These are phyloP conservation scores for Sporothrix curviconia DNA, from an alignment of 2,329 filamentous ascomycete species.

Conservation along the genomic window DNA sequence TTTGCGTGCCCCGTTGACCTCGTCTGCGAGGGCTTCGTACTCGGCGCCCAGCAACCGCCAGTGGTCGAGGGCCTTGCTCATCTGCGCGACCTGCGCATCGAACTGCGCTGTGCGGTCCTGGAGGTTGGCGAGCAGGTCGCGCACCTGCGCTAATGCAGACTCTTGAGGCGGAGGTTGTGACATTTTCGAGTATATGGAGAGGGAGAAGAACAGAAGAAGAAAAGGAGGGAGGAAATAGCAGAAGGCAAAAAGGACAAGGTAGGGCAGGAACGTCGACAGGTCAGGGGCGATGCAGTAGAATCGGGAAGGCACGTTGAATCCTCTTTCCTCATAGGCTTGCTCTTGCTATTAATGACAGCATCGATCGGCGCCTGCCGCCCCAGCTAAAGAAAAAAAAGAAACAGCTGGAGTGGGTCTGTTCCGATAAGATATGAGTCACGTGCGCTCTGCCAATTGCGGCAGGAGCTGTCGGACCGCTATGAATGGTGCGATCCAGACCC, in stretches of 20 bases:
- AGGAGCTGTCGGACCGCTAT: too few species aligned
- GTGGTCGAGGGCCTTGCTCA: constrained; percentile 70
- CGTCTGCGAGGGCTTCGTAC: constrained; percentile 83
- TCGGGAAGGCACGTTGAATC: background rate
- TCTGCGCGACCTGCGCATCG: constrained; percentile 66
- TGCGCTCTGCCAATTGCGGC: background rate
- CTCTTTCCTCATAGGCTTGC: background rate
- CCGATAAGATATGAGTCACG: constrained; percentile 6
- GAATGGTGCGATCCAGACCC: too few species aligned
- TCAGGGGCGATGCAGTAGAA: background rate
- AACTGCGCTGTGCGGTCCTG: constrained; percentile 70
- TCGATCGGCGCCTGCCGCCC: background rate
- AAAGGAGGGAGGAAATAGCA: background rate
- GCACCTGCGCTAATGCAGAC: constrained; percentile 17
- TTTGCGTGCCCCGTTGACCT: constrained; percentile 41
- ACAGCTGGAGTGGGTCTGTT: background rate
- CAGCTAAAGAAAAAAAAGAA: background rate
- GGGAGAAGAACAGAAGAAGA: background rate
- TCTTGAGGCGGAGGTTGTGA: constrained; percentile 2
- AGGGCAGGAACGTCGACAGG: background rate
- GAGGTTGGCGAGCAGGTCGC: constrained; percentile 56
- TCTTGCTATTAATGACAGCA: background rate
- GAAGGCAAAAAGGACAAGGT: background rate
- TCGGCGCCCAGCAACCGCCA: constrained; percentile 91
- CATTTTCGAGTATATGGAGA: background rate